phyloP scores from a whole-genome alignment of 805 yeast genomes.

The Wickerhamiella alocasiicola region DNA sequence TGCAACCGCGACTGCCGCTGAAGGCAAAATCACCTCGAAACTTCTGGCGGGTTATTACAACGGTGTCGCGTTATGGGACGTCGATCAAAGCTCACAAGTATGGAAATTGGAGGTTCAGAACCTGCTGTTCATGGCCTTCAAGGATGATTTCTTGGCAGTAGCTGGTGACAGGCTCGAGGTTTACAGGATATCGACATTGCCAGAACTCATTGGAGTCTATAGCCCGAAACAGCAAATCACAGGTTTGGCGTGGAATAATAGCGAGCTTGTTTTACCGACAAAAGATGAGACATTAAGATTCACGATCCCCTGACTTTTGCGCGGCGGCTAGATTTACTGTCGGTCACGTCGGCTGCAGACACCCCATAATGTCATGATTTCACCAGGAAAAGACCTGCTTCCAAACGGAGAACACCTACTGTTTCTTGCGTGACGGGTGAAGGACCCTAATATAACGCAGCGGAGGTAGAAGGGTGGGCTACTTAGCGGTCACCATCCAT shows the following conservation, averaged over 20 bases:
- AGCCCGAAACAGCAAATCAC: neutral
- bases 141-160: neutral
- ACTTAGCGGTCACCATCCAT: too few relatives aligned
- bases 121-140: neutral
- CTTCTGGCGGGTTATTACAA: conserved; percentile 15
- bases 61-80: conserved; percentile 1
- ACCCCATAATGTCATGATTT: too few relatives aligned
- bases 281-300: too few relatives aligned
- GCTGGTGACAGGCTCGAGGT: neutral
- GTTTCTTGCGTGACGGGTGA: too few relatives aligned
- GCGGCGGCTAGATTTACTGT: too few relatives aligned
- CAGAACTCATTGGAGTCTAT: conserved; percentile 1
- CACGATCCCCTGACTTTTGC: too few relatives aligned
- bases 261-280: too few relatives aligned
- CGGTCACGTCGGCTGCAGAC: too few relatives aligned
- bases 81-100: conserved; percentile 4
- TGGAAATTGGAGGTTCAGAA: conserved; percentile 8
- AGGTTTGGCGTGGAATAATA: neutral
- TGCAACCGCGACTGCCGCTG: conserved; percentile 1
- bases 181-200: neutral
- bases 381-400: too few relatives aligned
- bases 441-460: too few relatives aligned
- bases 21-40: conserved; percentile 10
- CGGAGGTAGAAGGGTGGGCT: too few relatives aligned
- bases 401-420: too few relatives aligned